Evolutionary conservation across 106 monocot species (phyloP), one percentile per base, ranked within the genome.

Genomic region (Apostasia shenzhenica): DNA sequence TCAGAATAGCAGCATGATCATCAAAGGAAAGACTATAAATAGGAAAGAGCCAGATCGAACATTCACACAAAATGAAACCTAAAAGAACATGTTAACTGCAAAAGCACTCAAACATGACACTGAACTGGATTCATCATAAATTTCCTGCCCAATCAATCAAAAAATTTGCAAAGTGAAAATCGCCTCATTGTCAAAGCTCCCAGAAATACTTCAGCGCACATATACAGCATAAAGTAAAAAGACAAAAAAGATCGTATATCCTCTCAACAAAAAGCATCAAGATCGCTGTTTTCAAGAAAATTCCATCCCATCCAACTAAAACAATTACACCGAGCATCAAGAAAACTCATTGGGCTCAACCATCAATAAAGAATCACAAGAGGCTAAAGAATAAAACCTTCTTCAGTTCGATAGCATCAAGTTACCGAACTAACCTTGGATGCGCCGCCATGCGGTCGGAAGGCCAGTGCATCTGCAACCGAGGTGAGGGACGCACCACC

Each of bases 371-470:
- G 6, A 45, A 56, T 39, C 45, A 3, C 10, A 4, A 9, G 14
- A 11, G 8, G 14, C 3, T 12, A 41, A 38, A 42, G 4, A 53
- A 3, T 9, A 57, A 8, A 40, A 67, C 48, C 56, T 60, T 67
- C 62, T n/a, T 47, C 12, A 14, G 38, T 2, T n/a, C 12, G 9
- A 44, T 4, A 67, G 67, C 75, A 58, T 67, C 58, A 26, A 14
- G 68, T 55, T 10, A 40, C 43, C 47, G 10, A 40, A 60, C 59
- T 40, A 65, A 65, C 65, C 65, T 65, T 65, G 65, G 65, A 65
- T 48, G 70, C 72, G 70, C 77, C 86, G 67, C 86, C 93, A 67
- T 87, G 86, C 8, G 82, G 73, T 8, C 79, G 73, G 56, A 83
- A 74, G 41, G 64, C 59, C 39, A 66, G 39, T 1, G 62, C 48